Base-by-base conservation (phyloP, 208 protist genomes). In the Wallacemonas sp. region DNA sequence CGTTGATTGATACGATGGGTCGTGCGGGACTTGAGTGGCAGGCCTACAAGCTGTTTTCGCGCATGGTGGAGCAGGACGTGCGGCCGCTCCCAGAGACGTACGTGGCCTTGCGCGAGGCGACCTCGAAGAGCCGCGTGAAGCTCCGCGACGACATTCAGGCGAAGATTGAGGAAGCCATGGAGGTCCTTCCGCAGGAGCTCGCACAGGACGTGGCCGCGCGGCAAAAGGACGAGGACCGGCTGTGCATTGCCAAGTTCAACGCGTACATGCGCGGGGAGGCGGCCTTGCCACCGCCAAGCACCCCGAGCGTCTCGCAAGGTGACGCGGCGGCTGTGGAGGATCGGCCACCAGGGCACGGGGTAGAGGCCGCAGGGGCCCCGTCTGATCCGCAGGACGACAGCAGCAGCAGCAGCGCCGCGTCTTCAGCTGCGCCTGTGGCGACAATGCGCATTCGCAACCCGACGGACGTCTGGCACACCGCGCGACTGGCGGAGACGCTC, bases 11-110 rank as follows among this genome's bases (percentile, higher is more conserved):
- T 22, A 95, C 81, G 36, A 97, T 97, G 93, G 93, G 78, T 22
- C 74, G 79, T 1, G 91, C 91, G 10, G 72, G 82, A 7, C 65
- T 96, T 33, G 93, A 97, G 81, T 96, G 91, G 89, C 91, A 96
- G 81, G 93, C 93, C 26, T 97, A 96, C 72, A 97, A 97, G 71
- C 78, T 97, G 22, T 97, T 97, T 66, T 95, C 91, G 14, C 83
- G 93, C 36, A 97, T 97, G 93, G 67, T 97, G 20, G 91, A 97
- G 72, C 71, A 84, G 45, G 66, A 85, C 38, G 73, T 97, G 12
- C 79, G 79, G 22, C 93, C 93, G 12, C 73, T 96, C 28, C 93
- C 93, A 2, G 91, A 97, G 57, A 97, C 93, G 18, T 97, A 97
- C 66, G 86, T 94, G 11, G 91, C 91, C 8, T 65, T 97, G 55